phyloP scores from a whole-genome alignment of 1,284 basidiomycete genomes.

The Xerocomus alliaceus region DNA sequence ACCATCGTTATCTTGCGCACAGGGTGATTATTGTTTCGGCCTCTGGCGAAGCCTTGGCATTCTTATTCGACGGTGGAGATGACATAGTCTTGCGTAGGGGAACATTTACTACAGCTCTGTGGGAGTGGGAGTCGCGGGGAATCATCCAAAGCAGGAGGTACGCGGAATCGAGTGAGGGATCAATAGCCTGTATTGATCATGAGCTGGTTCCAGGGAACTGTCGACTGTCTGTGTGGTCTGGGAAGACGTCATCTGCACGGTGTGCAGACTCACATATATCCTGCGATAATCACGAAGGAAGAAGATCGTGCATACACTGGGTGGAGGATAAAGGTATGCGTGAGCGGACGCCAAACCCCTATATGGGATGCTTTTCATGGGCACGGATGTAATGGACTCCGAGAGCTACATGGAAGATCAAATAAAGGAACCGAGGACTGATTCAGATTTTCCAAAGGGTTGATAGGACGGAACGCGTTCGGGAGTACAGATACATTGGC shows the following conservation, averaged over 20 bases:
- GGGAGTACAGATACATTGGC: constrained; percentile 28
- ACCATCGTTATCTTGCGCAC: background rate
- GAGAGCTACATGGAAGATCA: constrained; percentile 2
- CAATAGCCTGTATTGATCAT: constrained; percentile 7
- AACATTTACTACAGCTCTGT: constrained; percentile 3
- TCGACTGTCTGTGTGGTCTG: constrained; percentile 5
- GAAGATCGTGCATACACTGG: constrained; percentile 43
- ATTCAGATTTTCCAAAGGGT: constrained; percentile 38
- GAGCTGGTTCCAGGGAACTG: constrained; percentile 2
- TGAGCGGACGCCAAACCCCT: constrained; percentile 10
- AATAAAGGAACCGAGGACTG: constrained; percentile 18
- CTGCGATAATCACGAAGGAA: constrained; percentile 47
- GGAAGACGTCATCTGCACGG: background rate
- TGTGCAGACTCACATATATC: constrained; percentile 17
- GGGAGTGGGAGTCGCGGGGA: background rate
- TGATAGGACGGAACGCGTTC: constrained; percentile 42
- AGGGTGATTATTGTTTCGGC: background rate
- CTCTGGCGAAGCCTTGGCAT: background rate
- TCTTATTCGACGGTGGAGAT: constrained; percentile 5
- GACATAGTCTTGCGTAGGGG: background rate
- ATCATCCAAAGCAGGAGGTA: background rate
- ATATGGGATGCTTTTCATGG: constrained; percentile 5
- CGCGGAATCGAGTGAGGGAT: constrained; percentile 1
- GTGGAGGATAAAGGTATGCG: constrained; percentile 18
- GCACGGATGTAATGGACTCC: constrained; percentile 7